phyloP scores from a whole-genome alignment of 257 asterid genomes.

The Avicennia marina region DNA sequence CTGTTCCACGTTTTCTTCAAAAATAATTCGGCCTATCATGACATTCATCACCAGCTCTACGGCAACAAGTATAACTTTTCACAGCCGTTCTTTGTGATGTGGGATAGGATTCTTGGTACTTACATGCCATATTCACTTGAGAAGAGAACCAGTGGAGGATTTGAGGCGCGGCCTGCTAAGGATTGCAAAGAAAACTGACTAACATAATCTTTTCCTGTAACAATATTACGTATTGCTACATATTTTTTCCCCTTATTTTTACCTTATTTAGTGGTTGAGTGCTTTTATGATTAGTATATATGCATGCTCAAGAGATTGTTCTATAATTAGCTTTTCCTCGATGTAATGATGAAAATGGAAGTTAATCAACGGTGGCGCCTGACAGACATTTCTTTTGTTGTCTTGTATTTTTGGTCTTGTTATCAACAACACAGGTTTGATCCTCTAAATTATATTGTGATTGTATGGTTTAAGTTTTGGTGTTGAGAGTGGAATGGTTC shows the following conservation, averaged over 20 bases:
- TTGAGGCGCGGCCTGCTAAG: slow-evolving; percentile 70
- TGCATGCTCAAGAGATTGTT: slow-evolving; percentile 26
- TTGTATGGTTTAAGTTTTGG: too few species aligned
- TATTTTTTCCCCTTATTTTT: slow-evolving; percentile 2
- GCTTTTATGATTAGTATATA: slow-evolving; percentile 37
- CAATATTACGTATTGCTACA: slow-evolving; percentile 36
- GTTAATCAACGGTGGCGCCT: too few species aligned
- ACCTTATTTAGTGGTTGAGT: slow-evolving; percentile 21
- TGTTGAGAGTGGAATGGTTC: too few species aligned
- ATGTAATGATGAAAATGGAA: too few species aligned
- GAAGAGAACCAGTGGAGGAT: slow-evolving; percentile 64
- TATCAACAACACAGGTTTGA: too few species aligned
- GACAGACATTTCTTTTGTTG: too few species aligned
- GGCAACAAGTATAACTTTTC: slow-evolving; percentile 84
- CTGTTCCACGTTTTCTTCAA: slow-evolving; percentile 64
- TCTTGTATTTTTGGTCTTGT: too few species aligned
- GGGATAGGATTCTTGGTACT: slow-evolving; percentile 83
- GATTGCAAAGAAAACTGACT: slow-evolving; percentile 54
- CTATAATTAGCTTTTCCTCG: slow-evolving; percentile 13
- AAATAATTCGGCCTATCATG: slow-evolving; percentile 90
- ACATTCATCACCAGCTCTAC: slow-evolving; percentile 83
- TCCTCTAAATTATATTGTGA: too few species aligned
- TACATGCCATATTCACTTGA: slow-evolving; percentile 85
- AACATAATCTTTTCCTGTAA: slow-evolving; percentile 13
- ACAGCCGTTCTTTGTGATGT: slow-evolving; percentile 88